phyloP scores from a whole-genome alignment of 306 rosid species.

The Biancaea sappan region DNA sequence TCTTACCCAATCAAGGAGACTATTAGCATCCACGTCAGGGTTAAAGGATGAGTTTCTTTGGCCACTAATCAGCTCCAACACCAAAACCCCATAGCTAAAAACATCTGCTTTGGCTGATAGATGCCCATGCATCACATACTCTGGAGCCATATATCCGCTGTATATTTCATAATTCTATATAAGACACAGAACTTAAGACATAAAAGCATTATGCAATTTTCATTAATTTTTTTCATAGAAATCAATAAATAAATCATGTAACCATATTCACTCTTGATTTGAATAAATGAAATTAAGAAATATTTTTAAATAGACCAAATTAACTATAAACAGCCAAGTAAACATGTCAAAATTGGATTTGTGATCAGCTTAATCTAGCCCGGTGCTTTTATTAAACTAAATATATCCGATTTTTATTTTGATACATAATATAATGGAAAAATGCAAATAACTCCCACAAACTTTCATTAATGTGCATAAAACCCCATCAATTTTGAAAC shows the following conservation, averaged over 20 bases:
- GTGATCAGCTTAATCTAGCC: too few relatives aligned
- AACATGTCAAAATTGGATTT: too few relatives aligned
- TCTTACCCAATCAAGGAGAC: conserved; percentile 53
- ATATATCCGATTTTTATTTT: neutral
- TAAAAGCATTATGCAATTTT: neutral
- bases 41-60: conserved; percentile 58
- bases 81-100: conserved; percentile 88
- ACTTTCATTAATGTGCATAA: too few relatives aligned
- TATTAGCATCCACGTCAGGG: conserved; percentile 35
- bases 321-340: too few relatives aligned
- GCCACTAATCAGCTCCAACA: conserved; percentile 76
- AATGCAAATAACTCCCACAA: too few relatives aligned
- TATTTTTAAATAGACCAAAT: too few relatives aligned
- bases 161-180: conserved; percentile 4
- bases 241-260: neutral
- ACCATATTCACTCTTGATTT: neutral
- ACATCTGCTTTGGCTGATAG: conserved; percentile 82
- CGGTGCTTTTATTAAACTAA: too few relatives aligned
- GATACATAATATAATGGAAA: neutral
- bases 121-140: conserved; percentile 85
- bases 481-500: too few relatives aligned
- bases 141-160: conserved; percentile 98
- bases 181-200: neutral
- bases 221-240: neutral
- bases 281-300: too few relatives aligned